Base-by-base conservation (phyloP, 1,139 yeast species). In the Komagataea norvegica region DNA sequence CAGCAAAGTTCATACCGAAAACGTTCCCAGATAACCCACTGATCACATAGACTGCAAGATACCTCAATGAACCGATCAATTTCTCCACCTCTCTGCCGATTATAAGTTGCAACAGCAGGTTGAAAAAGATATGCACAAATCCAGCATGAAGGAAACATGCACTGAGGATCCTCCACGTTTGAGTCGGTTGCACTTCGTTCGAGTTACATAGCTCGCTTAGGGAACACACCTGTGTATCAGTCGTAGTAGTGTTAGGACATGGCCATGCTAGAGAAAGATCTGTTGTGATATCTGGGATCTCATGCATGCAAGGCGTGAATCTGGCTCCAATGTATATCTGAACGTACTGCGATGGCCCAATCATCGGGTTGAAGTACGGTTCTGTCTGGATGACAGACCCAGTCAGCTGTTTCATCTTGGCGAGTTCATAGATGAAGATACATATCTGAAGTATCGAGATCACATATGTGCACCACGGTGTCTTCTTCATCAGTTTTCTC, bases 141-240 rank as follows among this genome's bases (percentile, higher is more conserved):
- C 91, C 91, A 5, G 87, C 88, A 54, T 82, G 91, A 37, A 82
- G 55, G 50, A 82, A 82, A n/a, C 81, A 79, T 1, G 91, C 86
- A 8, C 78, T 72, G 34, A 82, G 65, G 33, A 82, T 61, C 37
- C 91, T 60, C 70, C 81, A 82, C 82, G 86, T 79, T 59, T 82
- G 91, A 46, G 70, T 56, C 0, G 87, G 82, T 14, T 31, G 32
- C 11, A 8, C 25, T n/a, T 22, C 16, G 10, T 21, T n/a, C 8
- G 35, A 31, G 24, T 59, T 46, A 57, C 91, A 82, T 20, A 81
- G 64, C 51, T 80, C 75, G 29, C 59, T 56, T 37, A 82, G 62
- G 10, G 70, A 54, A 49, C 91, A 82, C 10, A 72, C 79, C 46
- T 79, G 68, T 2, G 83, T 73, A 16, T 54, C 68, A 1, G 60